Evolutionary conservation across 2,329 filamentous ascomycete genomes (phyloP).

Genomic region (Exophiala lecanii-corni): DNA sequence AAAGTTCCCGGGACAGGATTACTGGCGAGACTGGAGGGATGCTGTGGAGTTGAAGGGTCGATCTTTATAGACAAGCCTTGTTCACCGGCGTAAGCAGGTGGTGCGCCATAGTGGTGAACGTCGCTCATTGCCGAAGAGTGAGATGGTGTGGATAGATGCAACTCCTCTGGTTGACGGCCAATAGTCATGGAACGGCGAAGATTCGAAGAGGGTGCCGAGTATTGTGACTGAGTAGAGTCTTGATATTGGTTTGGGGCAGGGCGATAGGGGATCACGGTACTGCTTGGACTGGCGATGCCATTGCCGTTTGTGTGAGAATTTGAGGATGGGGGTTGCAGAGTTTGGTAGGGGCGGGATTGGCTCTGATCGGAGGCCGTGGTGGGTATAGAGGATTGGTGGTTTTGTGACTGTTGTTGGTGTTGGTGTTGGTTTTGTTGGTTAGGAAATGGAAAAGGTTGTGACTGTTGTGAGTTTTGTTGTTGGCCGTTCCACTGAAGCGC

Average conservation of each 20-base stretch:
- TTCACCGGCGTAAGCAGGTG: constrained; percentile 41
- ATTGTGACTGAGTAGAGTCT: background rate
- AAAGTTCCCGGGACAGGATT: constrained; percentile 55
- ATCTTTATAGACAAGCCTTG: constrained; percentile 55
- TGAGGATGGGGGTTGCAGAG: constrained; percentile 9
- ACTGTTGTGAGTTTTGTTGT: constrained; percentile 8
- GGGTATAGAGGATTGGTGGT: constrained; percentile 8
- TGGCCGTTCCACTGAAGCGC: constrained; percentile 32
- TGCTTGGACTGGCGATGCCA: background rate
- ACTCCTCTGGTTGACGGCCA: constrained; percentile 51
- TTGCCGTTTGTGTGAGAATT: constrained; percentile 13
- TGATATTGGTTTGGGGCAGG: constrained; percentile 15
- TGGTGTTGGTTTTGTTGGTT: constrained; percentile 6
- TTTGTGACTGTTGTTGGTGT: background rate
- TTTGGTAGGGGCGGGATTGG: constrained; percentile 12
- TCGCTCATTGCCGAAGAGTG: constrained; percentile 37
- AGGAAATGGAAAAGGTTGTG: constrained; percentile 5
- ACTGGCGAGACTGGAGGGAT: constrained; percentile 32
- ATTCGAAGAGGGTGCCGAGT: background rate
- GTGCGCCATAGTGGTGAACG: constrained; percentile 47
- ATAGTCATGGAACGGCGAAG: constrained; percentile 40
- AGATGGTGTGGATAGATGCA: constrained; percentile 47
- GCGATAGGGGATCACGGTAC: constrained; percentile 22
- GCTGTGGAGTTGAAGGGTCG: constrained; percentile 52
- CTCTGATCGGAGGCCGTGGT: constrained; percentile 18